These are phyloP conservation scores for Candida insectalens DNA, from an alignment of 805 yeast genomes.

Conservation along the genomic window DNA sequence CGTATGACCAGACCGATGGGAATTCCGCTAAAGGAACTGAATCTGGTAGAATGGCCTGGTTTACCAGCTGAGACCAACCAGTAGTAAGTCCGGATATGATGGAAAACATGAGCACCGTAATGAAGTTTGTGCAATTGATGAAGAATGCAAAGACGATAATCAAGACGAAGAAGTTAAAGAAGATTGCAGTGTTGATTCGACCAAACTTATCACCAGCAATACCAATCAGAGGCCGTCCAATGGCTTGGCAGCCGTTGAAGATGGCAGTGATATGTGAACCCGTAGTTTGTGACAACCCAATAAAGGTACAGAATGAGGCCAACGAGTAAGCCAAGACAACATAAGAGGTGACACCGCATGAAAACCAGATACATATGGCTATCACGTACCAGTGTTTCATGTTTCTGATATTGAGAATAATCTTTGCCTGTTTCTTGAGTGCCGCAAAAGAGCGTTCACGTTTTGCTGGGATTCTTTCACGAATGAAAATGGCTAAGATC, in stretches of 20 bases:
- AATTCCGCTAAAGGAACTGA: conserved; percentile 16
- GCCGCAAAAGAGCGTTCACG: conserved; percentile 5
- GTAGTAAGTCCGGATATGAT: conserved; percentile 20
- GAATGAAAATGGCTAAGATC: conserved; percentile 32
- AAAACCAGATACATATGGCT: conserved; percentile 18
- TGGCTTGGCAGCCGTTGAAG: conserved; percentile 34
- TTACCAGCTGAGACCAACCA: conserved; percentile 31
- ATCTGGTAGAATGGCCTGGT: conserved; percentile 22
- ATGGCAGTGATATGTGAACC: conserved; percentile 37
- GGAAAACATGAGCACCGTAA: conserved; percentile 7
- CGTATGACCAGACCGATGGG: conserved; percentile 22
- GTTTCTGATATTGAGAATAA: conserved; percentile 10
- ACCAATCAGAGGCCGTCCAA: conserved; percentile 44
- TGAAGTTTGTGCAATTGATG: conserved; percentile 26
- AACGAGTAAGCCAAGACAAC: conserved; percentile 35
- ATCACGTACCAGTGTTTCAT: conserved; percentile 10
- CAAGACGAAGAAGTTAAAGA: conserved; percentile 23
- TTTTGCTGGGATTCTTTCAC: conserved; percentile 28
- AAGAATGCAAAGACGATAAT: conserved; percentile 35
- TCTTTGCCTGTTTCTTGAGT: conserved; percentile 6
- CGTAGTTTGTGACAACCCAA: conserved; percentile 35
- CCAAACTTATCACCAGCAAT: conserved; percentile 35
- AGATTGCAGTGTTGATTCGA: conserved; percentile 32
- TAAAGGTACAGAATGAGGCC: conserved; percentile 34
- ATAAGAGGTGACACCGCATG: conserved; percentile 30